Conservation (phyloP, 2,329 filamentous ascomycete species). For the Diaporthe sp. region DNA sequence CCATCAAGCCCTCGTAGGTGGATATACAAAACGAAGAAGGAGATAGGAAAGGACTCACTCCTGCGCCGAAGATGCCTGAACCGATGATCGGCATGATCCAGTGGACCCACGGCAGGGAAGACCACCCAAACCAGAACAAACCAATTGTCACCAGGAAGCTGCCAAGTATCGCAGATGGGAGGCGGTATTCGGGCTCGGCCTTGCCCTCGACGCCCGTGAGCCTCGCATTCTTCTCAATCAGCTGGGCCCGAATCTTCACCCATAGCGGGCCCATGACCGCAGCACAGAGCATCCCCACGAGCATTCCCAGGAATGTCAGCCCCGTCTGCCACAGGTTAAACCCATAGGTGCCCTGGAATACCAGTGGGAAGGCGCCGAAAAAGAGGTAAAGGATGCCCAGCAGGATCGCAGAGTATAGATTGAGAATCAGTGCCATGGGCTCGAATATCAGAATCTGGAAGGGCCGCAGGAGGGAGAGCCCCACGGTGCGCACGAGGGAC, state of each 20-base stretch:
- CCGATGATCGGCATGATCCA: constrained; percentile 85
- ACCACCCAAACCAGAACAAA: constrained; percentile 92
- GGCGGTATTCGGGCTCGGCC: constrained; percentile 88
- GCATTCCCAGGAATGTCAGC: constrained; percentile 81
- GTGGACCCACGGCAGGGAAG: constrained; percentile 79
- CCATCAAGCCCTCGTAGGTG: too few relatives aligned
- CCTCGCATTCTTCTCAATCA: constrained; percentile 68
- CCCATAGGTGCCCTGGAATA: constrained; percentile 81
- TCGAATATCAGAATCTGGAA: constrained; percentile 85
- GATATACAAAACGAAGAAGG: constrained; percentile 30
- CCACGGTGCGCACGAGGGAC: constrained; percentile 74
- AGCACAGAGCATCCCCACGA: constrained; percentile 77
- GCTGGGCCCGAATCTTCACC: constrained; percentile 69
- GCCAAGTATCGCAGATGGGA: constrained; percentile 83
- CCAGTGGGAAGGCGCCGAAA: constrained; percentile 87
- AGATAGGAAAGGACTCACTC: constrained; percentile 62
- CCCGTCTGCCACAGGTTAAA: constrained; percentile 86
- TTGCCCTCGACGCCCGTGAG: constrained; percentile 67
- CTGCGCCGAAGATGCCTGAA: constrained; percentile 78
- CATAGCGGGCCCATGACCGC: constrained; percentile 76
- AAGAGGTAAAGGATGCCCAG: constrained; percentile 91
- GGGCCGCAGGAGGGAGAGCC: constrained; percentile 74
- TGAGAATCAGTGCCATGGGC: constrained; percentile 88
- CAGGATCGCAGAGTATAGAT: constrained; percentile 86
- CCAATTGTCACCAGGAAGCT: constrained; percentile 83